These are phyloP conservation scores for Lagenaria siceraria DNA, from an alignment of 306 rosid genomes.

Conservation along the genomic window DNA sequence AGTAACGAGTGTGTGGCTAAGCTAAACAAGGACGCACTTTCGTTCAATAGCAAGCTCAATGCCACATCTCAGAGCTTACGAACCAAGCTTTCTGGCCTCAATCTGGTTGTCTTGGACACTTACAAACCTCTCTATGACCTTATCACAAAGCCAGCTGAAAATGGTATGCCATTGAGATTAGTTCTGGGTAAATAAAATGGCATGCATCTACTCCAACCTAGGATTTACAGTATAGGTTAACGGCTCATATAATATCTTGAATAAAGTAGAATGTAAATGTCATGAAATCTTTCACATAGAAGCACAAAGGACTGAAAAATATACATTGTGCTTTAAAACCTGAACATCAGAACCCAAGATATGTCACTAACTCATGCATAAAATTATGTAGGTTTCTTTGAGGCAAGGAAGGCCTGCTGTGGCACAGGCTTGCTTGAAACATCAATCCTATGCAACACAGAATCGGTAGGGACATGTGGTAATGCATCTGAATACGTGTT, in stretches of 20 bases:
- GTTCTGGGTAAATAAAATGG: background rate
- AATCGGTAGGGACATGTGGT: conserved; percentile 46
- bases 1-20: conserved; percentile 39
- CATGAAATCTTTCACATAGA: background rate
- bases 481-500: conserved; percentile 67
- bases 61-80: conserved; percentile 39
- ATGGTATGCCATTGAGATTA: conserved; percentile 25
- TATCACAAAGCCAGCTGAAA: conserved; percentile 34
- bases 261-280: background rate
- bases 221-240: background rate
- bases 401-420: conserved; percentile 55
- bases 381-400: conserved; percentile 37
- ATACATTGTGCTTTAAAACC: background rate
- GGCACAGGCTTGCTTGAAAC: conserved; percentile 61
- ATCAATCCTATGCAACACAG: conserved; percentile 42
- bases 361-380: background rate
- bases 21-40: conserved; percentile 36
- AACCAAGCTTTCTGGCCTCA: conserved; percentile 36
- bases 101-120: conserved; percentile 40
- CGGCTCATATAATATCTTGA: background rate
- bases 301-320: background rate
- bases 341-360: background rate
- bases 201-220: background rate
- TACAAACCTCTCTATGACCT: conserved; percentile 45
- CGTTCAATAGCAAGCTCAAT: conserved; percentile 42